A percentile compares a stretch with the other conserved stretches of the same genome.
Evolutionary conservation across 495 filamentous ascomycete genomes (phyloP).

Genomic region (Aspergillus mulundensis): DNA sequence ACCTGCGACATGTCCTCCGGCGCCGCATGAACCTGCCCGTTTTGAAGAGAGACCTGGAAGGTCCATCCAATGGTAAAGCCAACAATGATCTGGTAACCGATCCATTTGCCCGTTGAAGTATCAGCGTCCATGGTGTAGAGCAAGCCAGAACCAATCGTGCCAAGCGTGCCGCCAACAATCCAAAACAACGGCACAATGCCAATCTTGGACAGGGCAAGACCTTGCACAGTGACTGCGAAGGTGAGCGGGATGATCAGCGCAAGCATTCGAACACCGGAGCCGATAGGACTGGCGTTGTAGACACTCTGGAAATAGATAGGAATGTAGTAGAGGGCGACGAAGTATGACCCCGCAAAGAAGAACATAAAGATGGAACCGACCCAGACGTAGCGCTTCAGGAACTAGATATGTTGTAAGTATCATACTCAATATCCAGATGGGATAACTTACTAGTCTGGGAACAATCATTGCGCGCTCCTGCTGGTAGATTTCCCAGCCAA

Average conservation of each 20-base stretch:
- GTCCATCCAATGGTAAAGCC: not conserved
- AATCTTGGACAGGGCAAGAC: slow-evolving; percentile 48
- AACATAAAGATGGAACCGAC: slow-evolving; percentile 27
- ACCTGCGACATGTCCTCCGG: not conserved
- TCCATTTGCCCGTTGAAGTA: slow-evolving; percentile 45
- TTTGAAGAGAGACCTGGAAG: not conserved
- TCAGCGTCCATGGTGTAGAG: slow-evolving; percentile 50
- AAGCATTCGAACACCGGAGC: slow-evolving; percentile 50
- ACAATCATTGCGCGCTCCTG: not conserved
- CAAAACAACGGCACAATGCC: slow-evolving; percentile 71
- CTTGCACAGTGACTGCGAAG: slow-evolving; percentile 30
- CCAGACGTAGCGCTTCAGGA: slow-evolving; percentile 39
- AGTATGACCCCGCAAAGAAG: slow-evolving; percentile 20
- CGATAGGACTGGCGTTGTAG: slow-evolving; percentile 56
- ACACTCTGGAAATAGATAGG: slow-evolving; percentile 54
- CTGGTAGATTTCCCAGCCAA: not conserved
- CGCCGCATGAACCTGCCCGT: not conserved
- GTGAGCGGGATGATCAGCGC: slow-evolving; percentile 31
- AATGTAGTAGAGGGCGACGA: slow-evolving; percentile 35
- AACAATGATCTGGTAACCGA: slow-evolving; percentile 21
- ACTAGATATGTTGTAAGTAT: not conserved
- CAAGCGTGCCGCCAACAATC: slow-evolving; percentile 48
- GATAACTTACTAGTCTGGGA: not conserved
- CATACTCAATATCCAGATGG: not conserved
- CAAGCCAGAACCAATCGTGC: slow-evolving; percentile 60